Conservation (phyloP, 208 protist genomes). For the Leishmania tropica region DNA sequence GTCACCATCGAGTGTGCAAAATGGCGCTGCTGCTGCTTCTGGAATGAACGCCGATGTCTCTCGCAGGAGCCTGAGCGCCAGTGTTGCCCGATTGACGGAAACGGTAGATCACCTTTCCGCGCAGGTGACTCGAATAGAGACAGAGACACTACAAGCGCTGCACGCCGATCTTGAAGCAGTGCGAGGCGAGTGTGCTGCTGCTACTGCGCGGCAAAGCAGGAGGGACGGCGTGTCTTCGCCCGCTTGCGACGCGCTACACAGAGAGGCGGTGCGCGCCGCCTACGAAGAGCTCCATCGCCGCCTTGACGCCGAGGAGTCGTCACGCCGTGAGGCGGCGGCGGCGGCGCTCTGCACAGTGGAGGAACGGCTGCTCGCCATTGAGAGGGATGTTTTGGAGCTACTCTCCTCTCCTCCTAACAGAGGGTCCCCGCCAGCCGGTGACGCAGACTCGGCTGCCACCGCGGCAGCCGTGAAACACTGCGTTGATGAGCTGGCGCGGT, state of each 20-base stretch:
- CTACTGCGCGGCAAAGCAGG: not conserved
- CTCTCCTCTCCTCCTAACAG: not conserved
- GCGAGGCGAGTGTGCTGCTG: conserved; percentile 8
- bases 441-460: not conserved
- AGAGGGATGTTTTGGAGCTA: not conserved
- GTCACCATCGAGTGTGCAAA: not conserved
- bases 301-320: conserved; percentile 6
- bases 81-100: not conserved
- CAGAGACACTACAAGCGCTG: not conserved
- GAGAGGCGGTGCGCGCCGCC: conserved; percentile 2
- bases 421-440: not conserved
- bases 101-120: conserved; percentile 4
- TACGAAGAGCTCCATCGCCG: conserved; percentile 1
- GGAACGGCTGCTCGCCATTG: not conserved
- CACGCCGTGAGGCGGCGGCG: not conserved
- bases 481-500: conserved; percentile 6
- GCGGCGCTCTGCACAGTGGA: not conserved
- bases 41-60: not conserved
- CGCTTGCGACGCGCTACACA: not conserved
- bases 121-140: not conserved
- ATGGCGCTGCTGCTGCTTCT: not conserved
- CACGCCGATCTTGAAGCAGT: conserved; percentile 12
- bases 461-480: not conserved
- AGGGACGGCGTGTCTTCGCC: not conserved
- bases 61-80: not conserved